A percentile compares a stretch with the other conserved stretches of the same genome.
Conservation (phyloP, 2,329 filamentous ascomycete species). For the Gaeumannomyces tritici region DNA sequence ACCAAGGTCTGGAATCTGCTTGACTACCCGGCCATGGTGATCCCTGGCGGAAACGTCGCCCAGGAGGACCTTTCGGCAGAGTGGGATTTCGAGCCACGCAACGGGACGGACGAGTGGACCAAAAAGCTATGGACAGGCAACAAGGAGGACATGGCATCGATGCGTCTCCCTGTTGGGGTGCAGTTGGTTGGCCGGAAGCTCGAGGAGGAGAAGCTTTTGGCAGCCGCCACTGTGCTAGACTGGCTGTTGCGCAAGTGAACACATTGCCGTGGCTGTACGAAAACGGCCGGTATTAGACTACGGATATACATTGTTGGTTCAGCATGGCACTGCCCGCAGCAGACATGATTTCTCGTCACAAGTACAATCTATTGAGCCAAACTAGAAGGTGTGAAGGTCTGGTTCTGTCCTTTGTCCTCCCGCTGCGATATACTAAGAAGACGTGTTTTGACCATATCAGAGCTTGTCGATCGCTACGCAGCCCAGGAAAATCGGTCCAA, state of each 20-base stretch:
- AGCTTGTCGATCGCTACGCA: no score
- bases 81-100: constrained; percentile 32
- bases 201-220: constrained; percentile 46
- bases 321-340: no score
- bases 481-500: no score
- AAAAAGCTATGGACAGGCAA: constrained; percentile 33
- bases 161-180: constrained; percentile 37
- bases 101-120: constrained; percentile 42
- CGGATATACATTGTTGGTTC: background rate
- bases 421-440: no score
- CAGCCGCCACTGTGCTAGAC: constrained; percentile 7
- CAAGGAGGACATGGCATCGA: constrained; percentile 22
- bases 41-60: constrained; percentile 40
- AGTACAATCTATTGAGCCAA: no score
- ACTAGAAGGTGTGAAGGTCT: no score
- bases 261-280: no score
- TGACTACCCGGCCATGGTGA: constrained; percentile 48
- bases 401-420: no score
- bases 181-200: constrained; percentile 41
- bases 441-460: no score
- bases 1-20: constrained; percentile 54
- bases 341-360: no score
- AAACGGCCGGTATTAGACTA: background rate
- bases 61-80: constrained; percentile 16
- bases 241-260: background rate